Conservation (phyloP, 176 grass and related monocot species). For the Coix lacrymajobi region DNA sequence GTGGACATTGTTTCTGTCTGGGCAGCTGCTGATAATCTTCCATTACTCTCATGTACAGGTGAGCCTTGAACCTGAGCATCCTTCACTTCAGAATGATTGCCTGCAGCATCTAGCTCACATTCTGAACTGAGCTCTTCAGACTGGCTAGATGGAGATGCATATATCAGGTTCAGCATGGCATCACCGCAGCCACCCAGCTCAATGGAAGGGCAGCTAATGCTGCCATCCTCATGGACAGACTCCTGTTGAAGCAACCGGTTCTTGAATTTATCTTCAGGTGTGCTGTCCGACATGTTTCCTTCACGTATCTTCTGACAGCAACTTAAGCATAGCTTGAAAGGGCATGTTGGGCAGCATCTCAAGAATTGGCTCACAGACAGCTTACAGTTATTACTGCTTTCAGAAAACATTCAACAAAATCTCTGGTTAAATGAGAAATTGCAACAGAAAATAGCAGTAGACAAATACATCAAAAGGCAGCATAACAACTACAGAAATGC, state of each 20-base stretch:
- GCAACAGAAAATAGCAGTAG: conserved; percentile 17
- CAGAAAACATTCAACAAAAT: background rate
- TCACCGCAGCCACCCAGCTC: conserved; percentile 83
- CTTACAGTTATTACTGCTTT: conserved; percentile 81
- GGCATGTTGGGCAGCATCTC: conserved; percentile 75
- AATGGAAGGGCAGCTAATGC: conserved; percentile 75
- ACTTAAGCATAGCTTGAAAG: conserved; percentile 77
- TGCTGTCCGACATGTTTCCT: conserved; percentile 29
- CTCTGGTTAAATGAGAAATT: background rate
- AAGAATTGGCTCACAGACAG: conserved; percentile 39
- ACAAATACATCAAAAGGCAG: background rate
- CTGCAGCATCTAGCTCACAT: conserved; percentile 41
- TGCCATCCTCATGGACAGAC: conserved; percentile 49
- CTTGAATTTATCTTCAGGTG: conserved; percentile 50
- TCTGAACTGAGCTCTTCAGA: conserved; percentile 53
- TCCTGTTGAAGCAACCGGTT: conserved; percentile 51
- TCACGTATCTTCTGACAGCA: conserved; percentile 76
- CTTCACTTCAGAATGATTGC: conserved; percentile 50
- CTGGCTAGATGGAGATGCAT: conserved; percentile 38
- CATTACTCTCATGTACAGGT: conserved; percentile 51
- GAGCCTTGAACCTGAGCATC: conserved; percentile 31
- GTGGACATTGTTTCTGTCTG: conserved; percentile 48
- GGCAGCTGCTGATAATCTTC: conserved; percentile 34
- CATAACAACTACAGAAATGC: background rate
- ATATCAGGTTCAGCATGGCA: conserved; percentile 56